Percentiles rank a stretch among this genome's conserved stretches.
Evolutionary conservation across 257 asterid genomes (phyloP).

Genomic region (Ligustrum vulgare): DNA sequence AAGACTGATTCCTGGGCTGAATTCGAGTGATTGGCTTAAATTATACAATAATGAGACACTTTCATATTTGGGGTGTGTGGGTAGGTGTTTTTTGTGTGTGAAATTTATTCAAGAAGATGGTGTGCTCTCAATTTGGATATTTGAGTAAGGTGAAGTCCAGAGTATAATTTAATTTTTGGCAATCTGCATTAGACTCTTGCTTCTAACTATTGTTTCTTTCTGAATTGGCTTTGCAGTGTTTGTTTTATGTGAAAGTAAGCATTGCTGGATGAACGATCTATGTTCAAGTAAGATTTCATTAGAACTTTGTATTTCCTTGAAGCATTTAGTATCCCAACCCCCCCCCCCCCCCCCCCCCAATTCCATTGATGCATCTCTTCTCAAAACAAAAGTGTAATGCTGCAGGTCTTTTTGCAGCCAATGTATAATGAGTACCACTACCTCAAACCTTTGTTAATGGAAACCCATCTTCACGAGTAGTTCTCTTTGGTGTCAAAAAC

Average conservation of each 20-base stretch:
- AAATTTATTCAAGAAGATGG: conserved; percentile 11
- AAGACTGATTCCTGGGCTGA: conserved; percentile 41
- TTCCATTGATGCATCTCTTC: conserved; percentile 6
- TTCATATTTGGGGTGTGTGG: neutral
- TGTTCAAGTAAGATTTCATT: conserved; percentile 69
- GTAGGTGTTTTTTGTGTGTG: neutral
- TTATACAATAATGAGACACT: neutral
- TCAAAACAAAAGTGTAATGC: neutral
- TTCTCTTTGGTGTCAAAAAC: neutral
- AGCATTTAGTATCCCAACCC: neutral
- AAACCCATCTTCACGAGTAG: neutral
- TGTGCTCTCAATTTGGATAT: conserved; percentile 15
- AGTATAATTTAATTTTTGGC: neutral
- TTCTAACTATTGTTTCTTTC: conserved; percentile 24
- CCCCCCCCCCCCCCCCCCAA: too few species aligned
- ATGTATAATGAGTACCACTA: too few species aligned
- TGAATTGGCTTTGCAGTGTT: conserved; percentile 36
- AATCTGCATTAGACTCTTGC: conserved; percentile 7
- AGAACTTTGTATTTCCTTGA: neutral
- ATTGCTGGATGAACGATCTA: conserved; percentile 54
- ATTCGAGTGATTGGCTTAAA: too few species aligned
- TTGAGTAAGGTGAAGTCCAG: too few species aligned
- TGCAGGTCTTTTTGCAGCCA: neutral
- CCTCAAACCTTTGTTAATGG: neutral
- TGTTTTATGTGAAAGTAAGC: conserved; percentile 27